Percentiles rank a stretch among this genome's conserved stretches.
phyloP scores from a whole-genome alignment of 768 basidiomycete genomes.

The Pulveroboletus sp. region DNA sequence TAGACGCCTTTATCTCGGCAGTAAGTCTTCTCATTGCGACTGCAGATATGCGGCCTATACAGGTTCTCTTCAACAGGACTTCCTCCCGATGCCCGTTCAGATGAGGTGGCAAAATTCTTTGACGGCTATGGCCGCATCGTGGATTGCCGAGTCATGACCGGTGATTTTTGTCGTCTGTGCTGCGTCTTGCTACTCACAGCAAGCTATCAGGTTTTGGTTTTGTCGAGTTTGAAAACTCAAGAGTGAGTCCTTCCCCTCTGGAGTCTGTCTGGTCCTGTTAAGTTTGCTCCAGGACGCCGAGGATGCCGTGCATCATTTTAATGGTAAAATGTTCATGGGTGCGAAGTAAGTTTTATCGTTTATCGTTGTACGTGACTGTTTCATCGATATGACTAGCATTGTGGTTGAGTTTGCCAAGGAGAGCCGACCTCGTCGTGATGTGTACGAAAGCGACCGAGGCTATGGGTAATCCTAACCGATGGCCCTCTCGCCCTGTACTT shows the following conservation, averaged over 20 bases:
- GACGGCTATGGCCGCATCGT: constrained; percentile 85
- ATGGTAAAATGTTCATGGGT: constrained; percentile 88
- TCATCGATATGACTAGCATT: constrained; percentile 48
- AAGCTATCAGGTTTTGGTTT: constrained; percentile 79
- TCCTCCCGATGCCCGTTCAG: constrained; percentile 76
- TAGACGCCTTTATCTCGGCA: constrained; percentile 81
- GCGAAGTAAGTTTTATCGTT: constrained; percentile 41
- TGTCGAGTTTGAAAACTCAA: constrained; percentile 87
- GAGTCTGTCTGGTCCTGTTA: constrained; percentile 4
- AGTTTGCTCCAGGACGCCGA: constrained; percentile 73
- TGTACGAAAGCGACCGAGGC: constrained; percentile 53
- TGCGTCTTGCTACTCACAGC: constrained; percentile 12
- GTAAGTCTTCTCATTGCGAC: constrained; percentile 39
- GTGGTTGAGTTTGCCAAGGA: constrained; percentile 97
- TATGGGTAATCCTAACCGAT: constrained; percentile 43
- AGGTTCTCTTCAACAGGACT: constrained; percentile 46
- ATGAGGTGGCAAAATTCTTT: constrained; percentile 85
- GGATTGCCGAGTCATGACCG: constrained; percentile 94
- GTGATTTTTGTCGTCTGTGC: constrained; percentile 39
- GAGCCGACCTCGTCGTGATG: constrained; percentile 76
- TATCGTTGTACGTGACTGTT: neutral
- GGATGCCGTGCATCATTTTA: constrained; percentile 82
- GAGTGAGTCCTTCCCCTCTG: constrained; percentile 37
- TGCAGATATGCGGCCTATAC: constrained; percentile 5
- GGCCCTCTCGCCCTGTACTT: constrained; percentile 4